These are phyloP conservation scores for Phyllosticta citriasiana DNA, from an alignment of 2,329 filamentous ascomycete genomes.

Conservation along the genomic window DNA sequence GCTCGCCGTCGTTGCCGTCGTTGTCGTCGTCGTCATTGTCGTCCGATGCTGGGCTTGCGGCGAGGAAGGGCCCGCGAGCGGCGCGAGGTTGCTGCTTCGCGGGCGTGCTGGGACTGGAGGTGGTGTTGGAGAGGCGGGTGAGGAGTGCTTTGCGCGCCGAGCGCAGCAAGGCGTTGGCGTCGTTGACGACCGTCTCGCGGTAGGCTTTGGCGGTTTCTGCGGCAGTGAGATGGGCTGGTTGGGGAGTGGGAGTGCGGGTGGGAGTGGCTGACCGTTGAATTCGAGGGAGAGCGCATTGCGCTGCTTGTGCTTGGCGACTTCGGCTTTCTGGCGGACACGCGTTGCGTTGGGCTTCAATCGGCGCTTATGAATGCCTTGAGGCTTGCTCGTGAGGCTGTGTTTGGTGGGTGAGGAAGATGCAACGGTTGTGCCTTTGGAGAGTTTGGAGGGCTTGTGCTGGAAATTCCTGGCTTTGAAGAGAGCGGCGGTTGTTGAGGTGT, in stretches of 20 bases:
- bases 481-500: neutral
- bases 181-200: constrained; percentile 18
- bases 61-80: constrained; percentile 15
- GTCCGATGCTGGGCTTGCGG: constrained; percentile 16
- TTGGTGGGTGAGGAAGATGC: neutral
- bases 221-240: neutral
- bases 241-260: neutral
- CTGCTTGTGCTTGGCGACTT: constrained; percentile 9
- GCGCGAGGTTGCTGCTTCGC: constrained; percentile 10
- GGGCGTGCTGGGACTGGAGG: constrained; percentile 10
- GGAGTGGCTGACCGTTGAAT: constrained; percentile 19
- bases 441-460: no score
- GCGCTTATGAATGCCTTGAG: neutral
- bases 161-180: constrained; percentile 14
- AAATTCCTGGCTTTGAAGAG: constrained; percentile 1
- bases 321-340: constrained; percentile 9
- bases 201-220: constrained; percentile 21
- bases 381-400: constrained; percentile 6
- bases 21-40: constrained; percentile 15
- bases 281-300: constrained; percentile 18
- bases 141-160: constrained; percentile 14
- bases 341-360: neutral
- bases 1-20: constrained; percentile 11
- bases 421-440: no score
- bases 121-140: constrained; percentile 4